Percentiles rank a stretch among this genome's conserved stretches.
phyloP scores from a whole-genome alignment of 1,284 basidiomycete species.

The Cutaneotrichosporon cavernicola region DNA sequence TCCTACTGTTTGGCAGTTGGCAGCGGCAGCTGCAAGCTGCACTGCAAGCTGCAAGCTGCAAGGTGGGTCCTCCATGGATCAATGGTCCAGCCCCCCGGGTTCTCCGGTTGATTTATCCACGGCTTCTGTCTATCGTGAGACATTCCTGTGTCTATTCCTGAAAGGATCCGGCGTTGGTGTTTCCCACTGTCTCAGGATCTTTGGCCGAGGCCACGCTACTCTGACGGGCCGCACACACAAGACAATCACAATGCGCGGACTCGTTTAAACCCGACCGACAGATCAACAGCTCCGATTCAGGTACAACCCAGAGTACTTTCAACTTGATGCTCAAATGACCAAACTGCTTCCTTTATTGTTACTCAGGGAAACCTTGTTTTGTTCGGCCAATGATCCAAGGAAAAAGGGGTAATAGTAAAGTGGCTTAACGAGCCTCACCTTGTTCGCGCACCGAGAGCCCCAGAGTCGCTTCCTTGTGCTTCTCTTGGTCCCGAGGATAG shows the following conservation, averaged over 20 bases:
- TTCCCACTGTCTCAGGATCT: conserved; percentile 1
- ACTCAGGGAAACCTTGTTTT: neutral
- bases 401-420: neutral
- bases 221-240: too few relatives aligned
- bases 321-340: too few relatives aligned
- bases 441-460: too few relatives aligned
- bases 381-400: neutral
- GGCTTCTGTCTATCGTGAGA: neutral
- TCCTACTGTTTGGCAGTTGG: too few relatives aligned
- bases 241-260: neutral
- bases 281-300: neutral
- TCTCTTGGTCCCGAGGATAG: neutral
- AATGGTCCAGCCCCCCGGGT: too few relatives aligned
- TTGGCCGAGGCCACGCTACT: too few relatives aligned
- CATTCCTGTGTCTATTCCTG: neutral
- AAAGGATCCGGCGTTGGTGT: neutral
- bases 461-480: neutral
- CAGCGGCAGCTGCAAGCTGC: too few relatives aligned
- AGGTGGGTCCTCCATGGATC: too few relatives aligned
- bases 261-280: neutral
- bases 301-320: too few relatives aligned
- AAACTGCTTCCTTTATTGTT: neutral
- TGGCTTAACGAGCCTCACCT: neutral
- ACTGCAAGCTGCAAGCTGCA: too few relatives aligned
- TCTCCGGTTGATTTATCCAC: too few relatives aligned